Base-by-base conservation (phyloP, 768 basidiomycete species). In the Paxillus involutus region DNA sequence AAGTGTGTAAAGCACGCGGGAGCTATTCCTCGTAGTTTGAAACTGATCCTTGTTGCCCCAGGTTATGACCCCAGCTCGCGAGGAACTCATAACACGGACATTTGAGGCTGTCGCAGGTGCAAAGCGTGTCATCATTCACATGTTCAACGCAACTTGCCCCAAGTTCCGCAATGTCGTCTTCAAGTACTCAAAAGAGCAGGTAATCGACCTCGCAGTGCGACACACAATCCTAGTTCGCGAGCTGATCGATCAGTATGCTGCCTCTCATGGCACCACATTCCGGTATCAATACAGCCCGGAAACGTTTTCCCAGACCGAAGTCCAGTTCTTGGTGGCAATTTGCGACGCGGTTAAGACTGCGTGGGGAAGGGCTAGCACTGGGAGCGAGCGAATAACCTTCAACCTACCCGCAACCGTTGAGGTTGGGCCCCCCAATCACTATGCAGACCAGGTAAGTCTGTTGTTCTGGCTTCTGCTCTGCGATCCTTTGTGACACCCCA, bases 91-190 rank as follows among this genome's bases (percentile, higher is more conserved):
- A 74, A 86, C 79, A 62, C 85, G 89, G 26, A 96, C 97, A 0
- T 80, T 99, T 64, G 91, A 94, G 49, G 73, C 94, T 21, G 87
- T 97, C 19, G 89, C 88, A 19, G 97, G 96, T 33, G 75, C 86
- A 39, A 98, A 94, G 65, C 80, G 84, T 56, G 96, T 91, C 47
- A 98, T 99, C 69, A 83, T 98, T 42, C 97, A 98, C 74, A 94
- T 98, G 92, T 99, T 98, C 75, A 99, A 98, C 68, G 97, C 97
- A 17, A 96, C 94, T n/a, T 94, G 86, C 11, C 88, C 91, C 26
- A 80, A 84, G 45, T 98, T 98, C 81, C 88, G 97, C 49, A 77
- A 87, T 48, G 89, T 98, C 63, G 97, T 98, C 24, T 99, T 98
- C 78, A 84, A 85, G 62, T 94, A 97, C 71, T 84, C 92, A n/a